Base-by-base conservation (phyloP, 371 early-diverging fungal species). In the Apophysomyces ossiformis region DNA sequence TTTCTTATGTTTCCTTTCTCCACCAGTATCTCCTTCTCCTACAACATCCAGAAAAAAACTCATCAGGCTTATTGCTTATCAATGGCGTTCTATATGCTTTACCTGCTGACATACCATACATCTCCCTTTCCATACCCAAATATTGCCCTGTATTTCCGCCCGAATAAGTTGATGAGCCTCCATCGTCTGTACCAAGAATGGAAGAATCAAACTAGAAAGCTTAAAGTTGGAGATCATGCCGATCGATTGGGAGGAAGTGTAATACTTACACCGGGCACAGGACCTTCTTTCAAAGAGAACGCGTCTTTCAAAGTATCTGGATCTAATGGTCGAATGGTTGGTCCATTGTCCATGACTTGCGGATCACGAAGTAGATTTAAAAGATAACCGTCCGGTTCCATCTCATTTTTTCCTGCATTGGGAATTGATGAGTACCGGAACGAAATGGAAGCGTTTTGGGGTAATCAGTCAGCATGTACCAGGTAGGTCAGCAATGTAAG, bases 1-100 rank as follows among this genome's bases (percentile, higher is more conserved):
- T 67, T 87, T 87, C 66, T 87, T 87, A 67, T 85, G 88, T 68
- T 66, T 79, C 66, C 78, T 76, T 64, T 87, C 86, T 16, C 82
- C 66, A 16, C 81, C 78, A 8, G 71, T 66, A 18, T 81, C 82
- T 16, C 75, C 78, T 16, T 83, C 84, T 26, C 59, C 66, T 62
- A 44, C 5, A 3, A 37, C 43, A 13, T 13, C n/a, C n/a, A 63
- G 37, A n/a, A 57, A 37, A 7, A 11, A 56, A 4, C 1, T 2
- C 0, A 57, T 38, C 43, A 41, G 44, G 18, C 45, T 12, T 18
- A 38, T 35, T 37, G 26, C 47, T 41, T 44, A 16, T 60, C 35
- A 16, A 37, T 61, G 45, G 41, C 64, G 1, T 64, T 60, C 18
- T 37, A 32, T 13, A 35, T 37, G 7, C 44, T 38, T 58, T 58